These are phyloP conservation scores for Parasitella parasitica DNA, from an alignment of 371 early-diverging fungal genomes.

Conservation along the genomic window DNA sequence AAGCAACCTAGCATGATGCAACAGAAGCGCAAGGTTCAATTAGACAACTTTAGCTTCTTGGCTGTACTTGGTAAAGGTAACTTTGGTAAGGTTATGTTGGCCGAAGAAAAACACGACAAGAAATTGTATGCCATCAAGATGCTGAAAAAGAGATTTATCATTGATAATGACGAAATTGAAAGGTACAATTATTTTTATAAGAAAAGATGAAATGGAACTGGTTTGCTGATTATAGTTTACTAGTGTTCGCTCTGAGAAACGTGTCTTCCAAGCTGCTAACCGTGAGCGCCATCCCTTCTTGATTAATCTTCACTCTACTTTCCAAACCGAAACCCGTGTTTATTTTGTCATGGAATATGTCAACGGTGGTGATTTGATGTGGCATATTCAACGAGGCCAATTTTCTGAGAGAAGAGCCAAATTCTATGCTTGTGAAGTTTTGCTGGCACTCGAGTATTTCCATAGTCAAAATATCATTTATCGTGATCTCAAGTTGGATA, in stretches of 20 bases:
- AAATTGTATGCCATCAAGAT: conserved; percentile 96
- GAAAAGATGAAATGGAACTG: no score
- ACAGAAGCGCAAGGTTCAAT: conserved; percentile 42
- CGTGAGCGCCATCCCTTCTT: conserved; percentile 93
- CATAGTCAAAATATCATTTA: conserved; percentile 94
- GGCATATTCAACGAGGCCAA: conserved; percentile 87
- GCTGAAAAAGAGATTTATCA: conserved; percentile 93
- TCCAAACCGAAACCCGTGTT: conserved; percentile 90
- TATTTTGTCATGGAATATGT: conserved; percentile 99
- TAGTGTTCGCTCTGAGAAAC: conserved; percentile 90
- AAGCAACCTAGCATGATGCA: conserved; percentile 14
- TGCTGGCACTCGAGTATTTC: conserved; percentile 94
- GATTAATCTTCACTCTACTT: conserved; percentile 93
- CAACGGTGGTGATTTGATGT: conserved; percentile 98
- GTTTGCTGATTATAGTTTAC: background rate
- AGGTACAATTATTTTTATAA: conserved; percentile 43
- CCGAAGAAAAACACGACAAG: conserved; percentile 79
- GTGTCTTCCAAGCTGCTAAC: conserved; percentile 88
- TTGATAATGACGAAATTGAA: conserved; percentile 91
- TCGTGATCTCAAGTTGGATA: conserved; percentile 98
- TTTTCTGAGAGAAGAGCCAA: conserved; percentile 87
- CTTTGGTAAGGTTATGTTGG: conserved; percentile 98
- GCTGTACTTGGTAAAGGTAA: conserved; percentile 96
- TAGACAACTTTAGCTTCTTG: conserved; percentile 86
- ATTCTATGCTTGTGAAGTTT: conserved; percentile 97